phyloP scores from a whole-genome alignment of 2,329 filamentous ascomycete species.

The Aspergillus sp. region DNA sequence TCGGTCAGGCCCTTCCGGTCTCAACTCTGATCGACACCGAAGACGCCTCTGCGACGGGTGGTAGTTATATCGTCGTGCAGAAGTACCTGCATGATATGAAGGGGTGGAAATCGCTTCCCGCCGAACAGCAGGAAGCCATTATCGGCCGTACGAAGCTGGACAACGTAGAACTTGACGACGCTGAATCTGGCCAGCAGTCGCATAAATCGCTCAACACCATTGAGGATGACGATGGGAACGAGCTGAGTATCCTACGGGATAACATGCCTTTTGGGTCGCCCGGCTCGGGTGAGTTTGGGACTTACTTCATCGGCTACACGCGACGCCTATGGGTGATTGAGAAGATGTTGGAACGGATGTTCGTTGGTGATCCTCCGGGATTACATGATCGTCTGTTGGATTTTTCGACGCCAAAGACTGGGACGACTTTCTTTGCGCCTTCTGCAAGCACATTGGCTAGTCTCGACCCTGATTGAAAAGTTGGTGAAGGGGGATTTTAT shows the following conservation, averaged over 20 bases:
- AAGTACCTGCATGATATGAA: slow-evolving; percentile 57
- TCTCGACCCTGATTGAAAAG: slow-evolving; percentile 11
- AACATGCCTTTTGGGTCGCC: slow-evolving; percentile 62
- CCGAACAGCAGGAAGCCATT: slow-evolving; percentile 54
- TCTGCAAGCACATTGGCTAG: slow-evolving; percentile 36
- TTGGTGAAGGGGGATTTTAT: background rate
- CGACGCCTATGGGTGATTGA: slow-evolving; percentile 55
- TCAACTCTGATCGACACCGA: slow-evolving; percentile 45
- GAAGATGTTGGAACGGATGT: slow-evolving; percentile 58
- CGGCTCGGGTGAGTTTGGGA: slow-evolving; percentile 51
- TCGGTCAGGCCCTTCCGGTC: slow-evolving; percentile 43
- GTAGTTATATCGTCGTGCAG: slow-evolving; percentile 59
- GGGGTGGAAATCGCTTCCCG: slow-evolving; percentile 46
- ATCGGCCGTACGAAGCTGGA: slow-evolving; percentile 59
- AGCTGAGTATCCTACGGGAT: slow-evolving; percentile 55
- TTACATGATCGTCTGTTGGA: slow-evolving; percentile 56
- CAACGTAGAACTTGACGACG: slow-evolving; percentile 57
- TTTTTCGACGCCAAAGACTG: slow-evolving; percentile 53
- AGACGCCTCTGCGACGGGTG: slow-evolving; percentile 43
- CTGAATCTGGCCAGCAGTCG: slow-evolving; percentile 45
- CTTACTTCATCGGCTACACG: slow-evolving; percentile 59
- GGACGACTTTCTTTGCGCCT: slow-evolving; percentile 55
- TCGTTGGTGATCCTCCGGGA: slow-evolving; percentile 53
- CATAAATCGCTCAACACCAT: slow-evolving; percentile 58
- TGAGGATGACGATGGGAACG: slow-evolving; percentile 49